These are phyloP conservation scores for Ophiostoma sp. DNA, from an alignment of 2,329 filamentous ascomycete species.

Conservation along the genomic window DNA sequence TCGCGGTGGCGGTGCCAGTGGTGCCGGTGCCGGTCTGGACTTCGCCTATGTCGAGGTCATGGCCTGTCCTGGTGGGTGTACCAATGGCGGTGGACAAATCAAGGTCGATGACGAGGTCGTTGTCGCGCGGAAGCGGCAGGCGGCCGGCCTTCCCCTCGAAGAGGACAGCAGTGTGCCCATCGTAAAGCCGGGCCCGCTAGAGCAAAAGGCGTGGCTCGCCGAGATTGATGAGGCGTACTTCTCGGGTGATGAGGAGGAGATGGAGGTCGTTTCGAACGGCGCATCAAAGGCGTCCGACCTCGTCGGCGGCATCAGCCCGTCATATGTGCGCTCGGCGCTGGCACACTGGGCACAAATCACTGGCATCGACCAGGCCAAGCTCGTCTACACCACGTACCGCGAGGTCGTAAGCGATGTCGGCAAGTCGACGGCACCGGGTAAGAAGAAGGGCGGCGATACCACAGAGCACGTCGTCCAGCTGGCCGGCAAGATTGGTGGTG, in stretches of 20 bases:
- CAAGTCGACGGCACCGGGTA: slow-evolving; percentile 52
- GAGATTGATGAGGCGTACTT: slow-evolving; percentile 89
- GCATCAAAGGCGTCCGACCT: neutral
- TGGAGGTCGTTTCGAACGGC: neutral
- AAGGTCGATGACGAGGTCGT: slow-evolving; percentile 78
- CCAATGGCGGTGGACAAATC: slow-evolving; percentile 94
- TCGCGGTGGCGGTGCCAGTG: slow-evolving; percentile 35
- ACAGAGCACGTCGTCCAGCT: slow-evolving; percentile 83
- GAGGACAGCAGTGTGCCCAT: neutral
- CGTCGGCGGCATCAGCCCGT: slow-evolving; percentile 66
- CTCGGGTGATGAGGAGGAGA: slow-evolving; percentile 58
- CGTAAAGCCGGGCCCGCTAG: slow-evolving; percentile 65
- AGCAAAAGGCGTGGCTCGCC: slow-evolving; percentile 83
- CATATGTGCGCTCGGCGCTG: slow-evolving; percentile 67
- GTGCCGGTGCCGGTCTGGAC: slow-evolving; percentile 57
- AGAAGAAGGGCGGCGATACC: slow-evolving; percentile 57
- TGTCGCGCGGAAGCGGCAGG: slow-evolving; percentile 43
- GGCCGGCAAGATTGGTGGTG: slow-evolving; percentile 86
- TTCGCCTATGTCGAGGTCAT: slow-evolving; percentile 98
- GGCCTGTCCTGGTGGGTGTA: slow-evolving; percentile 98
- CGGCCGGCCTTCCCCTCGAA: neutral
- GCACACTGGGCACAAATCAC: slow-evolving; percentile 74
- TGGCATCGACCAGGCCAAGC: slow-evolving; percentile 66
- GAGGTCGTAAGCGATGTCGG: slow-evolving; percentile 95
- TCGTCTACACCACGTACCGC: slow-evolving; percentile 84